A percentile compares a stretch with the other conserved stretches of the same genome.
Conservation (phyloP, 768 basidiomycete species). For the Naematelia encephala region DNA sequence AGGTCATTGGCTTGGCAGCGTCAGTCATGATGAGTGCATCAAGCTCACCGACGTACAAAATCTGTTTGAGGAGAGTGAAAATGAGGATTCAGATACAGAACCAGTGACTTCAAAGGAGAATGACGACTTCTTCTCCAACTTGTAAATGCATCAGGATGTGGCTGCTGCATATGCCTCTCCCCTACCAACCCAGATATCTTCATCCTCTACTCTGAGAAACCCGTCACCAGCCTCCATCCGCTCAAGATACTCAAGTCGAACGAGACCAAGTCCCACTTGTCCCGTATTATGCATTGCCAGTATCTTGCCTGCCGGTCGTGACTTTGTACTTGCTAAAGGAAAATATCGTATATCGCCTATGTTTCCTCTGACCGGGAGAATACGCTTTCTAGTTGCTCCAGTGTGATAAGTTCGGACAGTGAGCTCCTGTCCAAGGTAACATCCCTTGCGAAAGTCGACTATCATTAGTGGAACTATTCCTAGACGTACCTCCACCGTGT, state of each 20-base stretch:
- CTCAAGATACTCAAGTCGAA: slow-evolving; percentile 73
- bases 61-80: slow-evolving; percentile 63
- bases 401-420: slow-evolving; percentile 96
- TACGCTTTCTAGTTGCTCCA: slow-evolving; percentile 83
- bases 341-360: slow-evolving; percentile 28
- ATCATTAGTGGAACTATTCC: slow-evolving; percentile 2
- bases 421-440: slow-evolving; percentile 95
- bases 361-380: slow-evolving; percentile 58
- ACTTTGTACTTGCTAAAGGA: slow-evolving; percentile 52
- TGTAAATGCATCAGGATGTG: slow-evolving; percentile 16
- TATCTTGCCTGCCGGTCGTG: slow-evolving; percentile 72
- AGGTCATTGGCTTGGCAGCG: slow-evolving; percentile 85
- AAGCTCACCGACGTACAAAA: slow-evolving; percentile 79
- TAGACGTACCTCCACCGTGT: slow-evolving; percentile 80
- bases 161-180: slow-evolving; percentile 22
- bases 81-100: slow-evolving; percentile 29
- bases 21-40: slow-evolving; percentile 80
- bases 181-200: slow-evolving; percentile 22
- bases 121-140: slow-evolving; percentile 10
- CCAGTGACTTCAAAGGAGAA: neutral
- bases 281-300: slow-evolving; percentile 53
- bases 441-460: slow-evolving; percentile 97
- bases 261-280: slow-evolving; percentile 69
- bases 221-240: slow-evolving; percentile 39
- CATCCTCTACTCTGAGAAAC: neutral